These are phyloP conservation scores for Xylaria sp. DNA, from an alignment of 2,329 filamentous ascomycete genomes.

Conservation along the genomic window DNA sequence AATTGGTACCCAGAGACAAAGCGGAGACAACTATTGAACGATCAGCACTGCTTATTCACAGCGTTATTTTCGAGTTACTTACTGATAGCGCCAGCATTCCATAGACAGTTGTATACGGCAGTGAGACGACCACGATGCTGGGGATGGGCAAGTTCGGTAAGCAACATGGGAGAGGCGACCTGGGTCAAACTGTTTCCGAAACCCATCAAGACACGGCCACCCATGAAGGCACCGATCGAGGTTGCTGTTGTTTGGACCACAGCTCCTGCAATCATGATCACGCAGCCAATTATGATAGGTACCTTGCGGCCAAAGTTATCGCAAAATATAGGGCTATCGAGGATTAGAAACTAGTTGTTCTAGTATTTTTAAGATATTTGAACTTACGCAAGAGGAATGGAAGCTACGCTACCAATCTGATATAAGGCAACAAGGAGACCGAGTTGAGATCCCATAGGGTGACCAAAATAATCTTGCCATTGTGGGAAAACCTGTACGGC, in stretches of 20 bases:
- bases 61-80: conserved; percentile 21
- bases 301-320: conserved; percentile 60
- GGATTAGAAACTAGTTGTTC: conserved; percentile 16
- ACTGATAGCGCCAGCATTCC: conserved; percentile 56
- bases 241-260: conserved; percentile 64
- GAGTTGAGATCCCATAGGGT: conserved; percentile 56
- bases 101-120: conserved; percentile 65
- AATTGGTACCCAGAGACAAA: conserved; percentile 60
- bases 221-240: conserved; percentile 60
- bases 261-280: conserved; percentile 64
- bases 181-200: conserved; percentile 65
- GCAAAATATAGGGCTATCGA: conserved; percentile 59
- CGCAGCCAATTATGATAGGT: conserved; percentile 61
- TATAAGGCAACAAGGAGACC: conserved; percentile 69
- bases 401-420: conserved; percentile 66
- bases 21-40: conserved; percentile 55
- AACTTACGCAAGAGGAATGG: conserved; percentile 64
- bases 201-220: conserved; percentile 66
- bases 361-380: neutral
- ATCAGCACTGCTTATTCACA: conserved; percentile 30
- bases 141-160: conserved; percentile 64
- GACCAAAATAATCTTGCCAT: conserved; percentile 60
- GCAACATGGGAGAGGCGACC: conserved; percentile 61
- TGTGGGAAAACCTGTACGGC: conserved; percentile 55
- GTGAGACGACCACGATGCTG: conserved; percentile 65